Conservation (phyloP, 108 stramenopile species). For the Pseudonitzschia delicatissima region DNA sequence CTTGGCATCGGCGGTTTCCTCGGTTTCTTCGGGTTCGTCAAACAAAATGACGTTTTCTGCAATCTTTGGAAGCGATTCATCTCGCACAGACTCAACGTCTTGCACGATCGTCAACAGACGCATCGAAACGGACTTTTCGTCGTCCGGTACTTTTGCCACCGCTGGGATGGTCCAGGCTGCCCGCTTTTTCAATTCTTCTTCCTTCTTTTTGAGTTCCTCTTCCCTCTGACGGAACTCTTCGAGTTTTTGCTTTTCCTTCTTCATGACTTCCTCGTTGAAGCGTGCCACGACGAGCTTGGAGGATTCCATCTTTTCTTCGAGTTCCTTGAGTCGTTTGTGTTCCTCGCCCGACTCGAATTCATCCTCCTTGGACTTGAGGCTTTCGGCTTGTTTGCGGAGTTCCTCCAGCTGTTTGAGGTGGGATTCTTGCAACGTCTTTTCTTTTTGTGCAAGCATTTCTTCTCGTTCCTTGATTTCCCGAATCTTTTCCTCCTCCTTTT, state of each 20-base stretch:
- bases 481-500: not conserved
- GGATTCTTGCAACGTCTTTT: not conserved
- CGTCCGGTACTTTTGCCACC: not conserved
- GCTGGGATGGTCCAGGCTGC: not conserved
- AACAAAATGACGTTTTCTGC: not conserved
- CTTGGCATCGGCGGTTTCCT: not conserved
- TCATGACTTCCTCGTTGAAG: conserved; percentile 3
- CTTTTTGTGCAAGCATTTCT: not conserved
- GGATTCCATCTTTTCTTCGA: not conserved
- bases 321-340: not conserved
- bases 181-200: not conserved
- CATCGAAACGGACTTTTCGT: not conserved
- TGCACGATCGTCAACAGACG: not conserved
- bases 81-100: too few relatives aligned
- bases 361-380: not conserved
- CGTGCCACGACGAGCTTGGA: not conserved
- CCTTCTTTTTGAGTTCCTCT: not conserved
- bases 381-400: not conserved
- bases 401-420: not conserved
- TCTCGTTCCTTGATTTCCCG: not conserved
- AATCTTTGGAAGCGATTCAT: not conserved
- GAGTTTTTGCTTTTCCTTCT: not conserved
- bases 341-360: not conserved
- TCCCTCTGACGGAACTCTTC: not conserved
- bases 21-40: not conserved